phyloP scores from a whole-genome alignment of 2,329 filamentous ascomycete genomes.

The Clonostachys solani region DNA sequence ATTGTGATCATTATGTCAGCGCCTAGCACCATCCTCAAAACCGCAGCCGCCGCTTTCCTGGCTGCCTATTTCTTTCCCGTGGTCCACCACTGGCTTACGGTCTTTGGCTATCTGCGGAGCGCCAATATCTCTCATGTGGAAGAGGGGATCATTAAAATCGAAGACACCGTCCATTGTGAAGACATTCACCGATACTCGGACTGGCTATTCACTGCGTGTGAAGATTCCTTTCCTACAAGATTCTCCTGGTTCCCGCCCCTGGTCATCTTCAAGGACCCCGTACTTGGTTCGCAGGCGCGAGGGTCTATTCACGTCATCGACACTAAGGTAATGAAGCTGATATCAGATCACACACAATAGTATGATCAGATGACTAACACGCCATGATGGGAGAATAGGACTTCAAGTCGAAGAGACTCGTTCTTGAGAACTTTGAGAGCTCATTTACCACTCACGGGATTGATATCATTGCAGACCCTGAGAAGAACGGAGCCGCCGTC shows the following conservation, averaged over 20 bases:
- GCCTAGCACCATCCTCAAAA: too few relatives aligned
- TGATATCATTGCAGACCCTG: slow-evolving; percentile 48
- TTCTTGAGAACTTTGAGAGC: slow-evolving; percentile 43
- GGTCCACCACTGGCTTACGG: too few relatives aligned
- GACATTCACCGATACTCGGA: slow-evolving; percentile 54
- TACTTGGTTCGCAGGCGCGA: slow-evolving; percentile 22
- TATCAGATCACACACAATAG: too few relatives aligned
- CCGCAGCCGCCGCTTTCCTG: too few relatives aligned
- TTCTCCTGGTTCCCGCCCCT: slow-evolving; percentile 49
- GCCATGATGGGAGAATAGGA: slow-evolving; percentile 24
- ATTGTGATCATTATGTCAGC: too few relatives aligned
- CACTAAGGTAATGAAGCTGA: slow-evolving; percentile 36
- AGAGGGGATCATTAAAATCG: slow-evolving; percentile 20
- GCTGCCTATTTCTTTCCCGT: too few relatives aligned
- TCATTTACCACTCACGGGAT: slow-evolving; percentile 58
- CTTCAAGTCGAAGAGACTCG: slow-evolving; percentile 36
- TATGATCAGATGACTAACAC: background rate
- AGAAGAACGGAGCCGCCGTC: slow-evolving; percentile 29
- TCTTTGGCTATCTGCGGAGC: too few relatives aligned
- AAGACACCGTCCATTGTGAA: slow-evolving; percentile 52
- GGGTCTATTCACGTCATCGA: slow-evolving; percentile 50
- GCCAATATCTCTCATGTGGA: too few relatives aligned
- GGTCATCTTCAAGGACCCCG: slow-evolving; percentile 31
- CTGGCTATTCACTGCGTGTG: slow-evolving; percentile 52
- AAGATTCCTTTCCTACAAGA: slow-evolving; percentile 33